Percentiles rank a stretch among this genome's conserved stretches.
These are phyloP conservation scores for Leccinum olivaceopallidum DNA, from an alignment of 768 basidiomycete species.

Conservation along the genomic window DNA sequence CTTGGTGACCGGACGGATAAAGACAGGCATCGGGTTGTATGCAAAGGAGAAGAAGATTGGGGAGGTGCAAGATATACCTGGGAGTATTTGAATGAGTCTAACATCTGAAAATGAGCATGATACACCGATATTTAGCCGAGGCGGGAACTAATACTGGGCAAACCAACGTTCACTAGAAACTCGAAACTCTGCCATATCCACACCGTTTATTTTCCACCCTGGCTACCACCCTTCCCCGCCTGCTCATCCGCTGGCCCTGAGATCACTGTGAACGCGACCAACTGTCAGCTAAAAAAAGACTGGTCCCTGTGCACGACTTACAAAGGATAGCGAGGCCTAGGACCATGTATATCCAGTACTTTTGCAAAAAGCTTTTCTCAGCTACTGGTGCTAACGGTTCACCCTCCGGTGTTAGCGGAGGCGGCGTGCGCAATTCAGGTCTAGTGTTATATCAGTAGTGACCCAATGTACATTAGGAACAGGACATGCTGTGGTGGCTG, in stretches of 20 bases:
- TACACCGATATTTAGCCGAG: constrained; percentile 21
- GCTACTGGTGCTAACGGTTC: constrained; percentile 56
- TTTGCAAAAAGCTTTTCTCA: constrained; percentile 82
- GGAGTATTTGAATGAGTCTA: constrained; percentile 4
- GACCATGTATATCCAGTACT: constrained; percentile 87
- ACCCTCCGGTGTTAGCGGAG: constrained; percentile 65
- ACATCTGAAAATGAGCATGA: constrained; percentile 15
- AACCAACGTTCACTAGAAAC: neutral
- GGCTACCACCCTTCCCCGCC: constrained; percentile 19
- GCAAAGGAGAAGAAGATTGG: neutral
- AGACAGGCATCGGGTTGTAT: constrained; percentile 34
- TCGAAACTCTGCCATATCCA: neutral
- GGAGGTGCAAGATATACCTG: neutral
- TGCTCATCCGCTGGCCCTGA: constrained; percentile 33
- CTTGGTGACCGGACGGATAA: constrained; percentile 56
- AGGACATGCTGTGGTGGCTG: constrained; percentile 58
- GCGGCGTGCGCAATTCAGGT: constrained; percentile 67
- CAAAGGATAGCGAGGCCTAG: constrained; percentile 57
- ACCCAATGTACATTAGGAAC: neutral
- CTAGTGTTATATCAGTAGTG: constrained; percentile 37
- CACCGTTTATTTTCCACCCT: constrained; percentile 25
- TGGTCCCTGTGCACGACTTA: constrained; percentile 37
- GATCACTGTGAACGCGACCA: constrained; percentile 21
- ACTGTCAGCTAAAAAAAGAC: neutral
- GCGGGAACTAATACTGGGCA: constrained; percentile 4